Evolutionary conservation across 768 basidiomycete species (phyloP), one percentile per base, ranked within the genome.

Genomic region (Imleria badia): DNA sequence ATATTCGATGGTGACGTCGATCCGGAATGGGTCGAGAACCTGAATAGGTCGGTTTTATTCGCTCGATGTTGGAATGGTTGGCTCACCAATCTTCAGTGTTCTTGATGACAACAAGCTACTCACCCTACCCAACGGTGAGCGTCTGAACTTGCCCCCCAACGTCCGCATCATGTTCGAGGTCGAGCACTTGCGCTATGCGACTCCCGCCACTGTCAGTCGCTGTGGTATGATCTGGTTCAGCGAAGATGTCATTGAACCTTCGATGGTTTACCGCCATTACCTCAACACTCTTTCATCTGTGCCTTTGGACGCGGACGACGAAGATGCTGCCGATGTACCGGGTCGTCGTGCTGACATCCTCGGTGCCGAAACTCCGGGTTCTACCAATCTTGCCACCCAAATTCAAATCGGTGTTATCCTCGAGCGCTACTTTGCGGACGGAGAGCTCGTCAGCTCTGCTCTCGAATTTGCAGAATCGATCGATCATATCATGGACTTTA

Each of bases 211-310:
- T 26, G 97, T 99, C 78, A 97, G 94, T 83, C 95, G 97, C 52
- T 99, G 97, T 66, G 97, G 97, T 69, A 99, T 99, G 97, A 96
- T 99, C 63, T 99, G 97, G 97, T 99, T 99, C 76, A 98, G 94
- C 68, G 94, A 98, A 54, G 94, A 98, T 60, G 86, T 97, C 45
- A 85, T 99, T 26, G 88, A 92, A 59, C 86, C 94, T 7, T 75
- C 79, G 1, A 98, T 98, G 97, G 83, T 97, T 17, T 97, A 90
- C 71, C 84, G 82, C 48, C 82, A 98, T 67, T 96, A 98, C 66
- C 82, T 99, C 43, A 79, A 82, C 48, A 86, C 87, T 0, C 77
- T 98, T 26, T 78, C 86, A 0, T 76, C 84, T 2, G 77, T 87
- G 1, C 83, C 94, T 12, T 73, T 98, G 62, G 94, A 94, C 65